A percentile compares a stretch with the other conserved stretches of the same genome.
phyloP scores from a whole-genome alignment of 257 asterid genomes.

The Prunella vulgaris region DNA sequence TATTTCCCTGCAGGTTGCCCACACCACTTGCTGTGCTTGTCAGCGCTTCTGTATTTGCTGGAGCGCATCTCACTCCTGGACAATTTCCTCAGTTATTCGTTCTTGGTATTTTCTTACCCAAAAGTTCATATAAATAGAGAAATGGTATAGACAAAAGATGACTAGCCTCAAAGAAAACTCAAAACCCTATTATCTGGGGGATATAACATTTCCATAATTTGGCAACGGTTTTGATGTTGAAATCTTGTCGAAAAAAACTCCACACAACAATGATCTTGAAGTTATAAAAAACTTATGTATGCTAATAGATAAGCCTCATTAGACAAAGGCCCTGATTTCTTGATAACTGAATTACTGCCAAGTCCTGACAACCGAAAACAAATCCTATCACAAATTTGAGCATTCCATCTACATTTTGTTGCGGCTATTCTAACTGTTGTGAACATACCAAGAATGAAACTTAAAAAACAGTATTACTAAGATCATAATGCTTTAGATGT shows the following conservation, averaged over 20 bases:
- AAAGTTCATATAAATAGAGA: neutral
- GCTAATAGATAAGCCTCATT: neutral
- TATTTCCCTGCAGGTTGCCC: constrained; percentile 68
- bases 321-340: neutral
- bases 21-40: constrained; percentile 73
- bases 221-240: neutral
- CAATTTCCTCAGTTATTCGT: constrained; percentile 90
- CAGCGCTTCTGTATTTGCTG: constrained; percentile 87
- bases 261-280: neutral
- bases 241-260: neutral
- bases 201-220: neutral
- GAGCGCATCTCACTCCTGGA: constrained; percentile 93
- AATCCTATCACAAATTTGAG: too few relatives aligned
- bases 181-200: neutral
- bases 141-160: neutral
- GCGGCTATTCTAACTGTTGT: too few relatives aligned
- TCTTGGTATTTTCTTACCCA: constrained; percentile 53
- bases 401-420: too few relatives aligned
- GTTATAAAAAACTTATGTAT: neutral
- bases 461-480: too few relatives aligned
- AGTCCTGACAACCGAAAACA: neutral
- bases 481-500: too few relatives aligned
- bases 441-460: too few relatives aligned
- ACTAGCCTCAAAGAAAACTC: neutral
- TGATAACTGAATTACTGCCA: neutral